Base-by-base conservation (phyloP, 2,329 filamentous ascomycete genomes). In the Epichloe sibirici region DNA sequence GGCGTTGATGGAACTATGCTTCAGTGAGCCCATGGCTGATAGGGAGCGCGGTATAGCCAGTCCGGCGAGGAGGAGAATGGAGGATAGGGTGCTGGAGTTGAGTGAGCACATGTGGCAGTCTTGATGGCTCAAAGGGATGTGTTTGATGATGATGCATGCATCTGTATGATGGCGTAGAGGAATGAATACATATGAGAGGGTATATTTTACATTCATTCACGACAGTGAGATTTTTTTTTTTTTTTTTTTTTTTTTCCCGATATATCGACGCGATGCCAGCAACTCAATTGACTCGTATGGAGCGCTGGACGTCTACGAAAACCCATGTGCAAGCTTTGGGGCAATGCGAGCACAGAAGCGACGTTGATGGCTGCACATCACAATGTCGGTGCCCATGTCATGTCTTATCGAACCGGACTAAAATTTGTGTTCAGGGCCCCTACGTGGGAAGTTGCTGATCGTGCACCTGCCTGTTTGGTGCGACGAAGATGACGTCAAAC, bases 51-150 rank as follows among this genome's bases (percentile, higher is more conserved):
- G 86, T 35, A 79, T 87, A 52, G 78, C 76, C 45, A 74, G 81
- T 23, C 78, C 80, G 54, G 86, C 85, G 3, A 82, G 79, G 72
- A 75, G 85, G 63, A 76, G 78, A 62, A 76, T 89, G 76, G 83
- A 80, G 52, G 85, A 88, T 61, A 83, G 85, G 71, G 66, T 87
- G 61, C 67, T 86, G 55, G 79, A 78, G 59, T 70, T 90, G 60
- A 86, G 82, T 61, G 86, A 90, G 72, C 75, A 82, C 60, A 81
- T 86, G 79, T 88, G 81, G 82, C 78, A 83, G 67, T 75, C 59
- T 35, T 60, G 50, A 59, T 46, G 48, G 38, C 23, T 52, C 44
- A 21, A 35, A 11, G 23, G 13, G 45, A 47, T 31, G 8, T 37
- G 34, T 7, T 47, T 0, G 37, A 9, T 4, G 37, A 9, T 4